Conservation (phyloP, 2,329 filamentous ascomycete genomes). For the Nothopassalora personata region DNA sequence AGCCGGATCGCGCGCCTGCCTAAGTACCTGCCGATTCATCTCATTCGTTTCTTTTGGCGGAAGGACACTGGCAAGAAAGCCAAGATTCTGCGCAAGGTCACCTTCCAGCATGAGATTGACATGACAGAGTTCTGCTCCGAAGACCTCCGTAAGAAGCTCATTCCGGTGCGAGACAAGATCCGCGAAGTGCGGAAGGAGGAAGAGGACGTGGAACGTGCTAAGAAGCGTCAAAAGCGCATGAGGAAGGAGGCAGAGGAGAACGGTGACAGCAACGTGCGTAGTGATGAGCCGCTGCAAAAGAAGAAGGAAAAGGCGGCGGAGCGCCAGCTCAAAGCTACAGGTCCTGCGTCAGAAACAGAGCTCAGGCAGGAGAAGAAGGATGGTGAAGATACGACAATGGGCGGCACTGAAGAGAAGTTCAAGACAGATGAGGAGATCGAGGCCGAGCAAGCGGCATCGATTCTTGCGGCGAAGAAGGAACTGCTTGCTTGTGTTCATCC, state of each 20-base stretch:
- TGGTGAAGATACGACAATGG: constrained; percentile 68
- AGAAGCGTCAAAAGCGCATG: constrained; percentile 81
- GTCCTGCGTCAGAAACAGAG: constrained; percentile 39
- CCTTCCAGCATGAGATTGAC: constrained; percentile 89
- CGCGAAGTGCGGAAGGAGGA: constrained; percentile 93
- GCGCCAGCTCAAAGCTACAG: constrained; percentile 30
- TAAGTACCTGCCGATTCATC: constrained; percentile 94
- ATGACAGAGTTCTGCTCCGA: constrained; percentile 94
- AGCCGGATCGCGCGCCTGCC: constrained; percentile 86
- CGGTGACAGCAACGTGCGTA: constrained; percentile 25
- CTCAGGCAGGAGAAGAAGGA: constrained; percentile 43
- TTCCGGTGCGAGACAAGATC: constrained; percentile 94
- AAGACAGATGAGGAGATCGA: constrained; percentile 95
- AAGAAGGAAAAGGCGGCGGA: constrained; percentile 69
- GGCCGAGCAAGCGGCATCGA: constrained; percentile 69
- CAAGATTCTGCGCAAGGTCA: constrained; percentile 99
- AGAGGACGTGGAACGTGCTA: constrained; percentile 82
- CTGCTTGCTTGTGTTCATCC: constrained; percentile 71
- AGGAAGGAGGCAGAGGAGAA: constrained; percentile 52
- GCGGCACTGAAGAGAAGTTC: constrained; percentile 72
- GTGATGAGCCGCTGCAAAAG: constrained; percentile 73
- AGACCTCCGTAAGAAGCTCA: constrained; percentile 70
- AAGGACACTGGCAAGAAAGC: constrained; percentile 94
- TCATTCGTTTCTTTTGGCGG: constrained; percentile 98
- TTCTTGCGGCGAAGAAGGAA: constrained; percentile 81